A percentile compares a stretch with the other conserved stretches of the same genome.
phyloP scores from a whole-genome alignment of 2,329 filamentous ascomycete genomes.

The Aspergillus pseudotamarii region DNA sequence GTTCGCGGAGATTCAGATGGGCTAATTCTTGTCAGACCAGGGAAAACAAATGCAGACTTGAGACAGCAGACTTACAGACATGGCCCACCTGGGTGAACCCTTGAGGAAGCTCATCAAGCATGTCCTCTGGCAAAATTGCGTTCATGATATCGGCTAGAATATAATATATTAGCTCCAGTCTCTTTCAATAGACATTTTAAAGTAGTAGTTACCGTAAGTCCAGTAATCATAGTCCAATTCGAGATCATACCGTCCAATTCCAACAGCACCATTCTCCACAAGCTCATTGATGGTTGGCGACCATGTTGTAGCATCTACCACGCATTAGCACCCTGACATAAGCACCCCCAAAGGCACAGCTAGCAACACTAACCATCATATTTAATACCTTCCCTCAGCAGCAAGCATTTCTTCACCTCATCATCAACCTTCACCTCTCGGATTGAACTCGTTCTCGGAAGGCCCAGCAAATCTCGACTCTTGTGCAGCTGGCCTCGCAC shows the following conservation, averaged over 20 bases:
- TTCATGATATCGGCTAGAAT: conserved; percentile 74
- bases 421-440: conserved; percentile 56
- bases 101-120: conserved; percentile 77
- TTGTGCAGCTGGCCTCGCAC: conserved; percentile 68
- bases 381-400: conserved; percentile 43
- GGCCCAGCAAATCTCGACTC: conserved; percentile 66
- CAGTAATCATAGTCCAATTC: conserved; percentile 82
- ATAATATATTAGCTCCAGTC: conserved; percentile 11
- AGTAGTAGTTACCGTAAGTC: conserved; percentile 67
- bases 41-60: not conserved
- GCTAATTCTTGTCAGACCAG: conserved; percentile 52
- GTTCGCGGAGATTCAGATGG: conserved; percentile 84
- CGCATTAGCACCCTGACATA: conserved; percentile 7
- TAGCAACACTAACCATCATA: conserved; percentile 41
- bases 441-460: conserved; percentile 67
- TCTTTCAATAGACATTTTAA: not conserved
- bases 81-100: conserved; percentile 91
- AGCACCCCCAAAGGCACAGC: conserved; percentile 9
- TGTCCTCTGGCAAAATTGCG: conserved; percentile 77
- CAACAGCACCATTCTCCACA: conserved; percentile 68
- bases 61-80: conserved; percentile 60
- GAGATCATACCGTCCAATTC: conserved; percentile 74
- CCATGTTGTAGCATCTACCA: conserved; percentile 72
- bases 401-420: conserved; percentile 39
- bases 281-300: conserved; percentile 69